Base-by-base conservation (phyloP, 352 stramenopile genomes). In the Pythium vanterpoolii region DNA sequence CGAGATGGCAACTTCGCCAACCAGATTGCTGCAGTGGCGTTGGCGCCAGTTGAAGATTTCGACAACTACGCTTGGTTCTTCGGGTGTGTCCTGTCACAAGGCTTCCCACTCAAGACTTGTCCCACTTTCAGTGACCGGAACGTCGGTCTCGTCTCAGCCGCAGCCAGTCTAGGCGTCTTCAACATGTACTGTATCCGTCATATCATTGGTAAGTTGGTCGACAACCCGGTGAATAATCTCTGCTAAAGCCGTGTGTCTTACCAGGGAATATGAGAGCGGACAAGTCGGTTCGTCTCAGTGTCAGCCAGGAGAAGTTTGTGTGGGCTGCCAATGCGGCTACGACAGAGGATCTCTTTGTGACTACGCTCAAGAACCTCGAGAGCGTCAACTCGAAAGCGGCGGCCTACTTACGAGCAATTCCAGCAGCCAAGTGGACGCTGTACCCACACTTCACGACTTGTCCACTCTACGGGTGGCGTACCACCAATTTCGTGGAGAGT, bases 41-140 rank as follows among this genome's bases (percentile, higher is more conserved):
- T 74, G 0, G 55, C 45, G 30, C 55, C 60, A 1, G 28, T 60
- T 5, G 50, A 69, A 31, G 45, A 62, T 19, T 33, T 52, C 2
- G 55, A 58, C 40, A 64, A 60, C 47, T 73, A 73, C 46, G 34
- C 21, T 0, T 70, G 61, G 38, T 66, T 69, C 16, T 73, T 73
- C 26, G 16, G 30, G 9, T 23, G 24, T 3, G 48, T 45, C 4
- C 14, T 64, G 4, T 18, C 33, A 1, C 56, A 64, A 10, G 66
- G 60, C 1, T 69, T 64, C 21, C 51, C 60, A 26, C 39, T 69
- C 1, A 31, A 10, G 19, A 26, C 6, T 0, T n/a, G 33, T 46
- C 66, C 52, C 13, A 42, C 62, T 8, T 66, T 69, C 46, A 60
- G 39, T 40, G 60, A 73, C 59, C 55, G 60, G 1, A 53, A 69